Base-by-base conservation (phyloP, 78 protist species). In the Trichosphaerium sp. region DNA sequence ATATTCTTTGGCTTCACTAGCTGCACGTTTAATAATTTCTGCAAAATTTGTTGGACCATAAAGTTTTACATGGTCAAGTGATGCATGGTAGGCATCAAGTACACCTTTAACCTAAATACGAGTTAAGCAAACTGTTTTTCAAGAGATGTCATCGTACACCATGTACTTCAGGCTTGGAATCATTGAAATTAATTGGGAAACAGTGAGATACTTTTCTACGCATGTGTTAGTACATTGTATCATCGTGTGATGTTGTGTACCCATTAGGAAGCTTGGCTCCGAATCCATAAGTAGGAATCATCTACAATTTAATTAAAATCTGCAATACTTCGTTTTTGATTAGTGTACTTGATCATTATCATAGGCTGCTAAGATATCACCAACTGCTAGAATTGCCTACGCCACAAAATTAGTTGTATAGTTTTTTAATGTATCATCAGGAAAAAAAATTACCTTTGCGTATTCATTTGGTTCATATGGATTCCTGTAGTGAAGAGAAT, bases 261-360 rank as follows among this genome's bases (percentile, higher is more conserved):
- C n/a, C n/a, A 14, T 57, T 47, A 26, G 66, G 72, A 4, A 80
- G 41, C 12, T 15, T 26, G 26, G 79, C 91, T 37, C 96, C 96
- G 38, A 84, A 92, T 1, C 94, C 97, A 35, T 25, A 82, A 7
- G 51, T 88, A 18, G 93, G 89, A 23, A 80, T 69, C 25, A 62
- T 34, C 4, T 75, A n/a, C n/a, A n/a, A n/a, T n/a, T n/a, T n/a
- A n/a, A n/a, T n/a, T n/a, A n/a, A n/a, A n/a, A n/a, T n/a, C n/a
- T n/a, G n/a, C n/a, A n/a, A n/a, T n/a, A n/a, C n/a, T n/a, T n/a
- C n/a, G n/a, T n/a, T n/a, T n/a, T n/a, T n/a, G n/a, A n/a, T n/a
- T n/a, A n/a, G n/a, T n/a, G n/a, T n/a, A n/a, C 31, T n/a, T 65
- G 4, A 61, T 87, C 85, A 14, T 55, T 4, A 71, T 87, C 91